Base-by-base conservation (phyloP, 2,329 filamentous ascomycete species). In the Fusarium scirpi region DNA sequence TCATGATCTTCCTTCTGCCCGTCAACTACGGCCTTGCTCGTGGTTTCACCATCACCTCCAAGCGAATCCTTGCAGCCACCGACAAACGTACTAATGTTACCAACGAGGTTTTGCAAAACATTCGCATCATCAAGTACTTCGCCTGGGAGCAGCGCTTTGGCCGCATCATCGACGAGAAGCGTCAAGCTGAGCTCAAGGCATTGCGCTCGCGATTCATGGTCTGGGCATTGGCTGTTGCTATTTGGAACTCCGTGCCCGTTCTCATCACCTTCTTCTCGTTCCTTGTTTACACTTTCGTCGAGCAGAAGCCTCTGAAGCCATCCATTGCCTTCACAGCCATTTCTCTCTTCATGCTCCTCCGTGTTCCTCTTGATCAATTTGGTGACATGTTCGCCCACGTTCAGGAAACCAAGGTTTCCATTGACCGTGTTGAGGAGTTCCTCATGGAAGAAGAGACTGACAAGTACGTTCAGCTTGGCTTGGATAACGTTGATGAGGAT, bases 321-420 rank as follows among this genome's bases (percentile, higher is more conserved):
- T 98, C 96, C 0, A 87, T 98, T 66, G 96, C 96, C 6, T 99
- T 99, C 81, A 98, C 96, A 3, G 94, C 96, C 40, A 90, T 99
- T 57, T 98, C 96, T 0, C 90, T 99, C 70, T 99, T 99, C 80
- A 94, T 94, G 78, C 89, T 99, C 43, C 89, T 99, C 16, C 91
- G 96, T 49, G 93, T 98, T 56, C 96, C 96, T 7, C 85, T 99
- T 47, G 96, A 99, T 79, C 95, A 98, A 81, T 87, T 99, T 57
- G 96, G 96, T 53, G 96, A 99, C 80, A 99, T 99, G 96, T 92
- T 98, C 77, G 96, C 96, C 13, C 96, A 98, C 81, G 94, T 99
- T 6, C 94, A 98, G 82, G 96, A 99, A 81, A 93, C 94, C 25
- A 97, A 97, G 82, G 95, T 99, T 22, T 99, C 96, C 0, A 90